These are phyloP conservation scores for Candida endomychidarum DNA, from an alignment of 805 yeast genomes.

Conservation along the genomic window DNA sequence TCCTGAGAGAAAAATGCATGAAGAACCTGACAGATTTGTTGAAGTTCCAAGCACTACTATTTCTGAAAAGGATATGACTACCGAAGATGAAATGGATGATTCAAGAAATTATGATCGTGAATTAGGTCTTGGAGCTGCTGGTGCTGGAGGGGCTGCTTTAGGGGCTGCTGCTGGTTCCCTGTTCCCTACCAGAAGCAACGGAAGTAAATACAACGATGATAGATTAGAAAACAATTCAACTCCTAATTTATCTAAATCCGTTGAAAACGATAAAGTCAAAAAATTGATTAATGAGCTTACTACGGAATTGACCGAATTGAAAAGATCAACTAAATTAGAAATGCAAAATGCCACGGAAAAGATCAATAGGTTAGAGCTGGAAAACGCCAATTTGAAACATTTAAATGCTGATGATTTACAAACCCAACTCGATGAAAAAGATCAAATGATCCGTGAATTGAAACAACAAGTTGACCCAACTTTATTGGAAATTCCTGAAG, in stretches of 20 bases:
- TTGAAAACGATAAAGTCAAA: slow-evolving; percentile 30
- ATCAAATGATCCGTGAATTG: slow-evolving; percentile 31
- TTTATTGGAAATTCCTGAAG: slow-evolving; percentile 20
- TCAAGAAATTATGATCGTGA: neutral
- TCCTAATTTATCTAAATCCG: slow-evolving; percentile 11
- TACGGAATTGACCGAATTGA: slow-evolving; percentile 32
- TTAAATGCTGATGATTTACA: slow-evolving; percentile 15
- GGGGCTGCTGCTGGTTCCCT: neutral
- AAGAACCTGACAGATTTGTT: slow-evolving; percentile 24
- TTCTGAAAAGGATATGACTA: slow-evolving; percentile 19
- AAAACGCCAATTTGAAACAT: slow-evolving; percentile 16
- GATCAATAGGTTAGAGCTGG: slow-evolving; percentile 47
- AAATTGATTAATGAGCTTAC: slow-evolving; percentile 32
- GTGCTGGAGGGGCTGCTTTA: neutral
- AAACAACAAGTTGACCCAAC: slow-evolving; percentile 26
- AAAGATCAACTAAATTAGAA: slow-evolving; percentile 40
- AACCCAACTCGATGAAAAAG: slow-evolving; percentile 29
- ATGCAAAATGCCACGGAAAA: slow-evolving; percentile 58
- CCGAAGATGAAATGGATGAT: slow-evolving; percentile 14
- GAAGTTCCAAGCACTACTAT: slow-evolving; percentile 29
- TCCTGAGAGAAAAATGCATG: slow-evolving; percentile 19
- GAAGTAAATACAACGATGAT: slow-evolving; percentile 6
- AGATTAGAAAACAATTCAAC: slow-evolving; percentile 14
- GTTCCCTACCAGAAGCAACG: slow-evolving; percentile 1
- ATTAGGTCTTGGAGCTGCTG: neutral